These are phyloP conservation scores for Fusarium caatingaense DNA, from an alignment of 2,329 filamentous ascomycete genomes.

Conservation along the genomic window DNA sequence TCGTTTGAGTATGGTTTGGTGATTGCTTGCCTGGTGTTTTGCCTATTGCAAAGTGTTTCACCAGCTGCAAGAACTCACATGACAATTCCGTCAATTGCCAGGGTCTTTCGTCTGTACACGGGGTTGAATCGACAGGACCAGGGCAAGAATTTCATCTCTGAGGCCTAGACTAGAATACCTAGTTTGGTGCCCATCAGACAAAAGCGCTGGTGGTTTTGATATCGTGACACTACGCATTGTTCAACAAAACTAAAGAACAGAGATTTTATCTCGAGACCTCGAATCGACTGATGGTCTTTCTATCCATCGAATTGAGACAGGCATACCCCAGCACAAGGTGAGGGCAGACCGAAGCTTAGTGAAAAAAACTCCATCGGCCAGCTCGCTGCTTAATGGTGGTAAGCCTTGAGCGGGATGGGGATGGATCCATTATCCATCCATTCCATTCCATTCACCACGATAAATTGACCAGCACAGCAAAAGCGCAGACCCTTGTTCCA, in stretches of 20 bases:
- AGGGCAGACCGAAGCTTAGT: slow-evolving; percentile 24
- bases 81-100: slow-evolving; percentile 8
- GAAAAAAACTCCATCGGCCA: slow-evolving; percentile 34
- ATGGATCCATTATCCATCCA: slow-evolving; percentile 34
- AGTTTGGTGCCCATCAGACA: neutral
- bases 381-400: slow-evolving; percentile 34
- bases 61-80: slow-evolving; percentile 24
- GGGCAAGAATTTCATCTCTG: neutral
- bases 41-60: slow-evolving; percentile 25
- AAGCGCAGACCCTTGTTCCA: slow-evolving; percentile 20
- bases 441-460: slow-evolving; percentile 25
- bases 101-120: neutral
- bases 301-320: slow-evolving; percentile 27
- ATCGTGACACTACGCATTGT: slow-evolving; percentile 3
- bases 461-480: slow-evolving; percentile 31
- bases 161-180: neutral
- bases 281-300: slow-evolving; percentile 23
- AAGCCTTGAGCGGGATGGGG: slow-evolving; percentile 22
- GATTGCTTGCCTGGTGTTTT: slow-evolving; percentile 18
- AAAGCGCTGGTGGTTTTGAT: slow-evolving; percentile 4
- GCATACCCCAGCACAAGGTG: slow-evolving; percentile 35
- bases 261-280: slow-evolving; percentile 5
- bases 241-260: slow-evolving; percentile 19
- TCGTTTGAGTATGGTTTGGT: slow-evolving; percentile 18
- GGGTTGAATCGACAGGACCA: neutral